phyloP scores from a whole-genome alignment of 2,329 filamentous ascomycete genomes.

The Podosphaera leucotricha region DNA sequence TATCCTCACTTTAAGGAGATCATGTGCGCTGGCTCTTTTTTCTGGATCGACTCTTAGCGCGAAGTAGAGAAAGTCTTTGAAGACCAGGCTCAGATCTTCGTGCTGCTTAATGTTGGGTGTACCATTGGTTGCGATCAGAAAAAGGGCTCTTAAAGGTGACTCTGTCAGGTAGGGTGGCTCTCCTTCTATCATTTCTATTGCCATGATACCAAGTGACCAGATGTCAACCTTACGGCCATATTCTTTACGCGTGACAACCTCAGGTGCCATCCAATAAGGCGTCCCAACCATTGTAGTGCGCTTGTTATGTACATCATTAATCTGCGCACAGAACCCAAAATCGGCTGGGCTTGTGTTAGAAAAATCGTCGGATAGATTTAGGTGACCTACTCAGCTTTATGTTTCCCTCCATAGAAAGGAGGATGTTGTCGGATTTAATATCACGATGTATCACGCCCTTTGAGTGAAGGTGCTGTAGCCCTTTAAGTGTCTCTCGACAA shows the following conservation, averaged over 20 bases:
- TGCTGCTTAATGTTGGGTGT: slow-evolving; percentile 95
- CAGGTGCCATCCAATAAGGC: slow-evolving; percentile 98
- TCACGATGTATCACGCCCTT: slow-evolving; percentile 98
- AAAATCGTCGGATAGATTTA: neutral
- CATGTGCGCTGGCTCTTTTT: slow-evolving; percentile 84
- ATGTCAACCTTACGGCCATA: slow-evolving; percentile 97
- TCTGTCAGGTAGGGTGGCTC: slow-evolving; percentile 96
- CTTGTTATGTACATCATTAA: slow-evolving; percentile 90
- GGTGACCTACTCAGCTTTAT: slow-evolving; percentile 76
- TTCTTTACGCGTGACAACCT: slow-evolving; percentile 98
- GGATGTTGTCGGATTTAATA: slow-evolving; percentile 97
- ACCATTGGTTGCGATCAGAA: slow-evolving; percentile 93
- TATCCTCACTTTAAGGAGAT: slow-evolving; percentile 61
- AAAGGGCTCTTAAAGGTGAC: slow-evolving; percentile 88
- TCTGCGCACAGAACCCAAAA: slow-evolving; percentile 97
- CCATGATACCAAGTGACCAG: slow-evolving; percentile 98
- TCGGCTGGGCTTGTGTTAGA: slow-evolving; percentile 37
- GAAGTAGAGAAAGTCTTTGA: slow-evolving; percentile 88
- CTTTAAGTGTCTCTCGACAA: slow-evolving; percentile 88
- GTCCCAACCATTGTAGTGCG: slow-evolving; percentile 98
- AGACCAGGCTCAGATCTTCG: slow-evolving; percentile 90
- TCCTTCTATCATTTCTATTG: slow-evolving; percentile 99
- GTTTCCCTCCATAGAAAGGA: slow-evolving; percentile 79
- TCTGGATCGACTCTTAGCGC: slow-evolving; percentile 93
- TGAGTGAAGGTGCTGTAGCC: slow-evolving; percentile 76